Evolutionary conservation across 768 basidiomycete genomes (phyloP), one percentile per base, ranked within the genome.

Genomic region (Tephrocybe sp.): DNA sequence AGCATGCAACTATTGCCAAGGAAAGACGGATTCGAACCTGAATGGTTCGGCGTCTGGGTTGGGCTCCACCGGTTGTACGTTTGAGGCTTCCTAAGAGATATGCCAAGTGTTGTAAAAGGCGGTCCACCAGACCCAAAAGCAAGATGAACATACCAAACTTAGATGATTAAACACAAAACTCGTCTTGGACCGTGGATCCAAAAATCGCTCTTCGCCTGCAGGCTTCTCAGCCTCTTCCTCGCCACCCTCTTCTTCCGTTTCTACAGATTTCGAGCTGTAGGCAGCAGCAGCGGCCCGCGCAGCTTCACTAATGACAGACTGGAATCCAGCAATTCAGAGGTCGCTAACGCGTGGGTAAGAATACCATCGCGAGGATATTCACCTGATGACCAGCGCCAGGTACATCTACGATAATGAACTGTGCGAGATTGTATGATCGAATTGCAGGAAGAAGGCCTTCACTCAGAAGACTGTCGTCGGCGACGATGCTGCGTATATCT

Each of bases 401-500:
- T n/a, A 94, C 85, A 54, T 93, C 89, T 20, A 90, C 89, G 19
- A 87, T 83, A 23, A 85, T 87, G 65, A 94, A 89, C 64, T 99
- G 96, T 33, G 83, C 81, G 49, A 90, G 72, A 62, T 98, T 96
- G 70, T 98, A 98, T 52, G 89, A 78, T 45, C 79, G 74, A 49
- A 98, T 68, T 1, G 89, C 87, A 2, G 91, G 89, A 0, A 84
- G 74, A 45, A 96, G 79, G 39, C 87, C 86, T 9, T 77, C 74
- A 61, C 93, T 85, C 39, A 98, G 80, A n/a, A 78, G 72, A 14
- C 85, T 84, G 65, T 98, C 94, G 69, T 95, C 86, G 38, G 81
- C 80, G 62, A 98, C 85, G 65, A 98, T 90, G 65, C 79, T 84
- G 61, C 94, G 89, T 46, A 98, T 83, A 73, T 98, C 96, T 95